Evolutionary conservation across 2,329 filamentous ascomycete genomes (phyloP).

Genomic region (Nemania sp.): DNA sequence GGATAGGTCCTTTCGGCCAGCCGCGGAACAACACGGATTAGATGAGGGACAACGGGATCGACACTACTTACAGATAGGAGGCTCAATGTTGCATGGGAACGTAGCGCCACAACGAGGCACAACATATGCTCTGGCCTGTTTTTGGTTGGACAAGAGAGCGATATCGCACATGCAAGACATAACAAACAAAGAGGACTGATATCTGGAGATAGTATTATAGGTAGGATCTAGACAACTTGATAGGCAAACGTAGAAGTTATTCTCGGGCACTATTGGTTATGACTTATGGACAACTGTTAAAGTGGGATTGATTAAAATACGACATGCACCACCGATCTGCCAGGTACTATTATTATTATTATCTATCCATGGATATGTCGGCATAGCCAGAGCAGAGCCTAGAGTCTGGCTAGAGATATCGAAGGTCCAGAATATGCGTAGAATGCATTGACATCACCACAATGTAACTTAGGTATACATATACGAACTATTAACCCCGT

Average conservation of each 20-base stretch:
- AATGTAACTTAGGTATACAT: too few species aligned
- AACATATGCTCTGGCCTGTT: not conserved
- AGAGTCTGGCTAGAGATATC: too few species aligned
- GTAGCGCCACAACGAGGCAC: slow-evolving; percentile 7
- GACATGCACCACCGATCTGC: too few species aligned
- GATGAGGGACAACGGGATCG: not conserved
- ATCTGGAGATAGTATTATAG: not conserved
- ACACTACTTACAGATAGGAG: not conserved
- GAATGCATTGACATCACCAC: too few species aligned
- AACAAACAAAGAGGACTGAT: not conserved
- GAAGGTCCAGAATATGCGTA: not conserved
- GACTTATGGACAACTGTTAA: not conserved
- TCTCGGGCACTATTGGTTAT: not conserved
- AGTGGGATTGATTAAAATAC: slow-evolving; percentile 11
- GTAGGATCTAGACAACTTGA: not conserved
- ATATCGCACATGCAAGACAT: slow-evolving; percentile 4
- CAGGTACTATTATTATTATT: too few species aligned
- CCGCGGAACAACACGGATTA: slow-evolving; percentile 28
- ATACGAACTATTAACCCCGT: not conserved
- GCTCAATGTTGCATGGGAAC: not conserved
- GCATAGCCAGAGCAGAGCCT: too few species aligned
- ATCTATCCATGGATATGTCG: too few species aligned
- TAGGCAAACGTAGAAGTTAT: not conserved
- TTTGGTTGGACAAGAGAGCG: not conserved
- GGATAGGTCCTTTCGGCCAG: slow-evolving; percentile 25